phyloP scores from a whole-genome alignment of 495 filamentous ascomycete genomes.

The Astrothelium macrocarpum region DNA sequence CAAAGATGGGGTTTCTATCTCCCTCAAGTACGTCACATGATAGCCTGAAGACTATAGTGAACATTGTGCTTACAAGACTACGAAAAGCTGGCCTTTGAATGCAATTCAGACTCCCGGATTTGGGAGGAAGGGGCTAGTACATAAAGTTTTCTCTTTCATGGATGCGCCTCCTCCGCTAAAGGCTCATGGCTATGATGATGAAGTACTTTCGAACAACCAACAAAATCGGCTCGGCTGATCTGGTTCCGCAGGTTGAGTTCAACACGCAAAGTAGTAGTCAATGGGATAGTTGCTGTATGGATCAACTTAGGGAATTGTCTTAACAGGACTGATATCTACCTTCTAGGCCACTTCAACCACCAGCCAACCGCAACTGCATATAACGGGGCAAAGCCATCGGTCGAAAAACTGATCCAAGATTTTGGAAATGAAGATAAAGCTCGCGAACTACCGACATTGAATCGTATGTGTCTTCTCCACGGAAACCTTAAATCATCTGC shows the following conservation, averaged over 20 bases:
- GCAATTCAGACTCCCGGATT: constrained; percentile 41
- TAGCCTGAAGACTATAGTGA: not conserved
- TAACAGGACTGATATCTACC: not conserved
- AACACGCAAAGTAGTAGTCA: constrained; percentile 27
- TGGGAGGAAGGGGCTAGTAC: constrained; percentile 42
- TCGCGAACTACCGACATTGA: constrained; percentile 24
- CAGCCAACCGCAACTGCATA: constrained; percentile 41
- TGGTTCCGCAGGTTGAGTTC: constrained; percentile 9
- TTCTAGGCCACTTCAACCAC: constrained; percentile 34
- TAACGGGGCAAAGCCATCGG: constrained; percentile 37
- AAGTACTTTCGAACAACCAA: constrained; percentile 6
- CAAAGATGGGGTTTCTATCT: constrained; percentile 45
- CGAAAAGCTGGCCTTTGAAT: constrained; percentile 33
- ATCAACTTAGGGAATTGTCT: not conserved
- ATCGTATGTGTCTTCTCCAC: constrained; percentile 15
- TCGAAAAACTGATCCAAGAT: constrained; percentile 19
- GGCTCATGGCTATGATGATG: constrained; percentile 35
- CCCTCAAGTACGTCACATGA: constrained; percentile 43
- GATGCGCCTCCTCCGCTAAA: constrained; percentile 21
- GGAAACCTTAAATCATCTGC: not conserved
- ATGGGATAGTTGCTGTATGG: constrained; percentile 23
- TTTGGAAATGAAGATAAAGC: constrained; percentile 22
- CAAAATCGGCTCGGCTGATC: not conserved
- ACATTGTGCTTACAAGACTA: not conserved
- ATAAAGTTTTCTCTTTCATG: constrained; percentile 41